Conservation (phyloP, 345 rosid genomes). For the Brassica napus region Da-Ae NC_063439.1:2004001-2004500, state of each 20-base stretch:
- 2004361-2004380: neutral
- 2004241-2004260: conserved; percentile 44
- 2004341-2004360: conserved; percentile 46
- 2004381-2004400: conserved; percentile 23
- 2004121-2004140: conserved; percentile 68
- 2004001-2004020: conserved; percentile 40
- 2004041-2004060: conserved; percentile 38
- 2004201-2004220: conserved; percentile 36
- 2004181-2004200: conserved; percentile 35
- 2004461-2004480: conserved; percentile 27
- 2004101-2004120: conserved; percentile 66
- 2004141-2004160: conserved; percentile 52
- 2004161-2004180: conserved; percentile 52
- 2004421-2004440: conserved; percentile 25
- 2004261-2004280: conserved; percentile 36
- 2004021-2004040: conserved; percentile 43
- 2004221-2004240: conserved; percentile 40
- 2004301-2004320: conserved; percentile 40
- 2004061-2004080: conserved; percentile 36
- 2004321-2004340: conserved; percentile 37
- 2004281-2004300: conserved; percentile 60
- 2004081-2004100: conserved; percentile 47
- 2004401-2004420: conserved; percentile 12
- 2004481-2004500: conserved; percentile 6
- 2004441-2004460: conserved; percentile 7